Conservation (phyloP, 257 asterid genomes). For the Solanum paucissectum region DNA sequence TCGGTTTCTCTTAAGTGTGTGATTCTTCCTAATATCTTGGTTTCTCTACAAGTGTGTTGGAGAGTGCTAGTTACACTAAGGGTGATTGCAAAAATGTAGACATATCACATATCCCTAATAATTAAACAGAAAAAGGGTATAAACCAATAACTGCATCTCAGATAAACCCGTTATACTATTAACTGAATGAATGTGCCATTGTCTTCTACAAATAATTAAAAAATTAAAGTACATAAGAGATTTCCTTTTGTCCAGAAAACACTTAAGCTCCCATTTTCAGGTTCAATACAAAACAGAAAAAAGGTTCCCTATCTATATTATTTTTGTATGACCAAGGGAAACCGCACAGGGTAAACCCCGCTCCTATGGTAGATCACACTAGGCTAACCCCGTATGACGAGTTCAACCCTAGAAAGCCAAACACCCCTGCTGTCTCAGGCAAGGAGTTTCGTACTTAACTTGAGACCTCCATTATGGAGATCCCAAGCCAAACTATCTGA, state of each 20-base stretch:
- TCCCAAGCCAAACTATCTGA: neutral
- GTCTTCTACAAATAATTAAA: neutral
- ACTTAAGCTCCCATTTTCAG: neutral
- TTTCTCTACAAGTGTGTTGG: neutral
- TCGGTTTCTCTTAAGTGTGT: neutral
- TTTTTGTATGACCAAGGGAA: neutral
- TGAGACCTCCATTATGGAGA: neutral
- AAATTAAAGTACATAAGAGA: neutral
- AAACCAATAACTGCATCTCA: neutral
- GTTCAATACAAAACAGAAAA: neutral
- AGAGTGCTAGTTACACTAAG: neutral
- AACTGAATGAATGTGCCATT: neutral
- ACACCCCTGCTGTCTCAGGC: neutral
- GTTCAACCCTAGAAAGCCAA: neutral
- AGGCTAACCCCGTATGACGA: neutral
- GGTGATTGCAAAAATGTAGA: neutral
- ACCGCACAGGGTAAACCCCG: neutral
- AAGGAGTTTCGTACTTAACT: neutral
- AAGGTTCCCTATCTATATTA: neutral
- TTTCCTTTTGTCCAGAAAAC: neutral
- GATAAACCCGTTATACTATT: neutral
- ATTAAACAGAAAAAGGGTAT: neutral
- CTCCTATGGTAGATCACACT: neutral
- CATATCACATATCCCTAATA: neutral
- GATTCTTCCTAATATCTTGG: neutral